These are phyloP conservation scores for Protomyces gravidus DNA, from an alignment of 1,139 yeast genomes.

Conservation along the genomic window DNA sequence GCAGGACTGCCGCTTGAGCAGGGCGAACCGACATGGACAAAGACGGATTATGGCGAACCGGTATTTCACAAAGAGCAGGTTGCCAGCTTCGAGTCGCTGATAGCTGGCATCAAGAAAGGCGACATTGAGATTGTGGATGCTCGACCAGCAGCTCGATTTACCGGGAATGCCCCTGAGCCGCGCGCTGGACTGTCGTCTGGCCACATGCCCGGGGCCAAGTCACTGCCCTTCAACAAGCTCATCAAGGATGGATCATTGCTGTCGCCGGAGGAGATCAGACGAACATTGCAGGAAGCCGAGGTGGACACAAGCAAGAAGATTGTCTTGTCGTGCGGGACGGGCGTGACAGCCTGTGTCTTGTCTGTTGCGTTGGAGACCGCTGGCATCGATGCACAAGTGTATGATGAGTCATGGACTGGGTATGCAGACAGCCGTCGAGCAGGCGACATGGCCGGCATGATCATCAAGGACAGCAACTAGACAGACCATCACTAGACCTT, in stretches of 20 bases:
- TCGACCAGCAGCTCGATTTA: conserved; percentile 66
- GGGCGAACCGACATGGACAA: not conserved
- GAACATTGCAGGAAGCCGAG: conserved; percentile 45
- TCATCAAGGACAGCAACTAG: conserved; percentile 34
- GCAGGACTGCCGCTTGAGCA: conserved; percentile 4
- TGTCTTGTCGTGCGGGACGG: conserved; percentile 90
- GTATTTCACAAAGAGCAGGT: conserved; percentile 46
- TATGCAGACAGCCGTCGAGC: conserved; percentile 43
- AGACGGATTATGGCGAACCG: conserved; percentile 42
- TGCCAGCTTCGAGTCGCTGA: conserved; percentile 60
- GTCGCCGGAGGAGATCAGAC: conserved; percentile 49
- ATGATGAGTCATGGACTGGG: conserved; percentile 92
- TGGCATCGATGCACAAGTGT: conserved; percentile 49
- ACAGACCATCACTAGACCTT: no score
- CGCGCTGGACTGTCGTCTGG: conserved; percentile 83
- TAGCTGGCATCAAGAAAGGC: conserved; percentile 47
- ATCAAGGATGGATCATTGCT: conserved; percentile 44
- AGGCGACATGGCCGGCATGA: conserved; percentile 33
- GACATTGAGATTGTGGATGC: conserved; percentile 69
- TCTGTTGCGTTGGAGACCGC: conserved; percentile 65
- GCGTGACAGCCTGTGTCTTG: conserved; percentile 85
- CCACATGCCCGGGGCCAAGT: conserved; percentile 74
- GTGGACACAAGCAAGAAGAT: conserved; percentile 54
- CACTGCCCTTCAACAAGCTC: conserved; percentile 68
- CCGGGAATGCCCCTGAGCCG: conserved; percentile 80